Base-by-base conservation (phyloP, 768 basidiomycete species). In the Nevesoporus exiguus region DNA sequence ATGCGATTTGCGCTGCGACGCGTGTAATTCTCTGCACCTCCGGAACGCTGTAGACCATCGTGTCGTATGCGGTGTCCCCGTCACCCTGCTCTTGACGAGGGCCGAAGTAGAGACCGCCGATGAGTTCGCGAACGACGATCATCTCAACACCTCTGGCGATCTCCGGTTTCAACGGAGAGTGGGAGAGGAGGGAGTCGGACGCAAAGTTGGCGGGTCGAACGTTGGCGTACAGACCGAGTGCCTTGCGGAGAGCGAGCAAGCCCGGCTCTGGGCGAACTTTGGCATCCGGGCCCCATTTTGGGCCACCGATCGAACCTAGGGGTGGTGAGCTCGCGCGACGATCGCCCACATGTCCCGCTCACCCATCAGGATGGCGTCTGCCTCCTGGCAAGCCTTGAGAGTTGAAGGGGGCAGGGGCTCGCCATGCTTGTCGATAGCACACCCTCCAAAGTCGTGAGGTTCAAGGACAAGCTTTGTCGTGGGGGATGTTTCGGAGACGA, bases 341-440 rank as follows among this genome's bases (percentile, higher is more conserved):
- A 33, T 36, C 2, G 22, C 15, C 25, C 15, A 21, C 8, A n/a
- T n/a, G 39, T 47, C 29, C 22, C 7, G 63, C 80, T 46, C 63
- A 93, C 97, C 97, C 83, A 99, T 85, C 29, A 99, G 77, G 60
- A 99, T 91, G 15, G 96, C 97, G 74, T 98, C 96, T 5, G 96
- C 95, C 66, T 86, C 82, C 67, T 90, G 79, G 74, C 95, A 98
- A 19, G 93, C 94, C 57, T 88, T 78, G 52, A 98, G 74, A 2
- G 97, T 98, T 5, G 84, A 77, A 7, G 84, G 78, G 2, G 97
- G 94, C 1, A 98, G 74, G 44, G 97, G 85, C 51, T 89, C 84
- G n/a, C 93, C 91, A 43, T 79, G 70, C 53, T 83, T 81, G 69
- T 98, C 97, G 66, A 99, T 97, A 2, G 95, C 93, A 64, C 81